Conservation (phyloP, 1,284 basidiomycete species). For the Pascua guehoae region DNA sequence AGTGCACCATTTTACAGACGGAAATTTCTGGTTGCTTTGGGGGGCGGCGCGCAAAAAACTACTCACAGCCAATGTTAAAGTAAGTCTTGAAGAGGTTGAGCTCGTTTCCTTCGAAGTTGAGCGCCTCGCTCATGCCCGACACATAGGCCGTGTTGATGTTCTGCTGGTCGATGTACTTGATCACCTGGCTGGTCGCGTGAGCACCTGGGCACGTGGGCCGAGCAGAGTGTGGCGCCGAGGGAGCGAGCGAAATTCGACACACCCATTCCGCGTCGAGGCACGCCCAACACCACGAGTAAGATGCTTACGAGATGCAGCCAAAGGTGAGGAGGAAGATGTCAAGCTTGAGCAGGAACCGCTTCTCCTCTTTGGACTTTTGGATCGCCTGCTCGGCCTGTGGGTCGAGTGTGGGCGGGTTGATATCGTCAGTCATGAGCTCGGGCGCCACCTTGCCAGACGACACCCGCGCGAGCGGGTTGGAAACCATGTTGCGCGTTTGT, state of each 20-base stretch:
- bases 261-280: neutral
- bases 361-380: conserved; percentile 30
- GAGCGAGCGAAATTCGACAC: neutral
- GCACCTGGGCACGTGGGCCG: neutral
- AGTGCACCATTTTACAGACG: neutral
- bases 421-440: neutral
- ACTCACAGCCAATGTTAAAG: conserved; percentile 33
- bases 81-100: conserved; percentile 55
- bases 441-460: neutral
- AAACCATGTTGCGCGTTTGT: too few species aligned
- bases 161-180: conserved; percentile 18
- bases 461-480: too few species aligned
- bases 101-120: conserved; percentile 64
- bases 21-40: neutral
- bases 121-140: conserved; percentile 75
- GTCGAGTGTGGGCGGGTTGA: conserved; percentile 11
- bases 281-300: neutral
- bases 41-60: too few species aligned
- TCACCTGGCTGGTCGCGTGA: conserved; percentile 2
- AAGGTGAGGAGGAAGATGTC: conserved; percentile 35
- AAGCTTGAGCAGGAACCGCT: conserved; percentile 33
- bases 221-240: neutral
- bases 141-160: conserved; percentile 52
- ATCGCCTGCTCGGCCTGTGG: conserved; percentile 13
- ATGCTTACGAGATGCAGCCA: conserved; percentile 22